These are phyloP conservation scores for Tieghemostelium lacteum DNA, from an alignment of 78 protist species.

Conservation along the genomic window DNA sequence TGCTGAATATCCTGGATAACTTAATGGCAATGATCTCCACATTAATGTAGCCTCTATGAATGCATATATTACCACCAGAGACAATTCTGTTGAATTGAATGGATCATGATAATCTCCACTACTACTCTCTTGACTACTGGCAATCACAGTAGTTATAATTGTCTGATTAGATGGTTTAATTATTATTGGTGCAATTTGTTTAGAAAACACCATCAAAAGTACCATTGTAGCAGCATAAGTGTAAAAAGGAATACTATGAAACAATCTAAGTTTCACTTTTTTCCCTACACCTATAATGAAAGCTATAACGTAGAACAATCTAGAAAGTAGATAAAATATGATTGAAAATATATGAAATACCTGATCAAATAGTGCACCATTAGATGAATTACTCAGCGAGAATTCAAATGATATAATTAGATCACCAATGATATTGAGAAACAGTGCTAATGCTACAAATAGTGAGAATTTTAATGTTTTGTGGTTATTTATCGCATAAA, in stretches of 20 bases:
- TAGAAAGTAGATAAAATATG: slow-evolving; percentile 20
- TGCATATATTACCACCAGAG: slow-evolving; percentile 18
- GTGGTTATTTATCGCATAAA: slow-evolving; percentile 45
- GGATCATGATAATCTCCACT: background rate
- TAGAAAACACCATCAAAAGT: slow-evolving; percentile 43
- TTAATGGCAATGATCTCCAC: slow-evolving; percentile 44
- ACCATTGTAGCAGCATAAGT: slow-evolving; percentile 27
- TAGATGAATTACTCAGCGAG: background rate
- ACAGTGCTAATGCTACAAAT: slow-evolving; percentile 26
- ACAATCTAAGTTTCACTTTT: slow-evolving; percentile 29
- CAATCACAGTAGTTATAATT: background rate
- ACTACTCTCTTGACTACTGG: background rate
- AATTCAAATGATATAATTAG: slow-evolving; percentile 22
- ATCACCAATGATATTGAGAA: slow-evolving; percentile 31
- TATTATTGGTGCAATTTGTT: slow-evolving; percentile 33
- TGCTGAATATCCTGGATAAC: slow-evolving; percentile 48
- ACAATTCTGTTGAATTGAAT: slow-evolving; percentile 35
- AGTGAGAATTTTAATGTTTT: slow-evolving; percentile 27
- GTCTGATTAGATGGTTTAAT: background rate
- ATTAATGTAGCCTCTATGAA: slow-evolving; percentile 45
- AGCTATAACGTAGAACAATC: slow-evolving; percentile 37
- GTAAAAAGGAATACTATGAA: slow-evolving; percentile 60
- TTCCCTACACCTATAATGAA: slow-evolving; percentile 69
- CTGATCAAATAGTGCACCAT: background rate
- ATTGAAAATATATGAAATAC: slow-evolving; percentile 28